Base-by-base conservation (phyloP, 2,329 filamentous ascomycete species). In the Biscogniauxia mediterranea region DNA sequence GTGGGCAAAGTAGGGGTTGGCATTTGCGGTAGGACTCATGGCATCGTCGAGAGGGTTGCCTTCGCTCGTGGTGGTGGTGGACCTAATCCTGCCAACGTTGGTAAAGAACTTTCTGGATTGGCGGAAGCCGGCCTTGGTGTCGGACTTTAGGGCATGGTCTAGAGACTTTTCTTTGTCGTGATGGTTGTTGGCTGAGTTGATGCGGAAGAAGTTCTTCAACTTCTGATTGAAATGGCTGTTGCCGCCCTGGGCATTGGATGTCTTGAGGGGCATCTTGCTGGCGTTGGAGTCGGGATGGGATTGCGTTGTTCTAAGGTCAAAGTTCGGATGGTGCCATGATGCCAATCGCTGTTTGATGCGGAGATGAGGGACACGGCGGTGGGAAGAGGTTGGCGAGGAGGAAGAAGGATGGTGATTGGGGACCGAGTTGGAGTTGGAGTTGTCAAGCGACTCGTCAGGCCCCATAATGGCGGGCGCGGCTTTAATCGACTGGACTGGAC, bases 1-100 rank as follows among this genome's bases (percentile, higher is more conserved):
- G 75, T 98, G 95, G 68, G 89, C 91, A 77, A 98, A 99, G 79
- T 99, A 99, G 19, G 95, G 95, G 75, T 99, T 99, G 66, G 93
- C 94, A 73, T 94, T 88, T 56, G 93, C 94, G 4, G 93, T 98
- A 25, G 95, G 95, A 73, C 93, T 97, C 71, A 96, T 83, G 64
- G 86, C 83, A 76, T 97, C 93, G 69, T 97, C 94, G 66, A 97
- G 84, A 61, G 89, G 86, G 74, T 97, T 93, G 69, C 93, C 93
- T 78, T 97, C 94, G 78, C 93, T 97, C 68, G 92, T 92, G 60
- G 96, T 91, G 25, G 94, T 98, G 62, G 91, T 89, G 42, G 93
- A 96, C 71, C 94, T 88, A 74, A 94, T 92, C 69, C 94, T 90
- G 73, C 90, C 90, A 73, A 96, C 92, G 69, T 90, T 89, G 60